Conservation (phyloP, 805 yeast genomes). For the Torulaspora indica region DNA sequence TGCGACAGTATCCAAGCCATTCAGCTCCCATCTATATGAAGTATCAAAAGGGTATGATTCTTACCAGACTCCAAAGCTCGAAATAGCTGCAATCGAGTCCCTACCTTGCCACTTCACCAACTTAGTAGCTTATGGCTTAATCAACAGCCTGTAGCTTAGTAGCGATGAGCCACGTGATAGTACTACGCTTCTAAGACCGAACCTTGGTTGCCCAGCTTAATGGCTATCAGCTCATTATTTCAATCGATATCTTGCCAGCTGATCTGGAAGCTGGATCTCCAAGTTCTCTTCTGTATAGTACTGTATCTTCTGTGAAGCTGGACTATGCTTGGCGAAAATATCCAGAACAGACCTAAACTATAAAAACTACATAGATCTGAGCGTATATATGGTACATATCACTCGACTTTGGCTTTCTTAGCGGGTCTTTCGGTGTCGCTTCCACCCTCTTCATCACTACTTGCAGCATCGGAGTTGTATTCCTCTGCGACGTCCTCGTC, state of each 20-base stretch:
- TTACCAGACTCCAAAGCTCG: not conserved
- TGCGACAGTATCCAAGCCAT: not conserved
- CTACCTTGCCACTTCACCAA: too few relatives aligned
- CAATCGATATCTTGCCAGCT: not conserved
- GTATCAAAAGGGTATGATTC: not conserved
- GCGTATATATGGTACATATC: not conserved
- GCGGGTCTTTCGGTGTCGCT: constrained; percentile 36
- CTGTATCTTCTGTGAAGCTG: too few relatives aligned
- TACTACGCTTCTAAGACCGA: not conserved
- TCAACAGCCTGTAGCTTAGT: not conserved
- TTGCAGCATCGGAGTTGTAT: constrained; percentile 58
- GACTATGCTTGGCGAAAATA: too few relatives aligned
- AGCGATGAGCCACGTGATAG: not conserved
- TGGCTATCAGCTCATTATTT: not conserved
- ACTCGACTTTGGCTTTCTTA: constrained; percentile 35
- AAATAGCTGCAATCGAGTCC: too few relatives aligned
- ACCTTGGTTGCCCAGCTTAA: not conserved
- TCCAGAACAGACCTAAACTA: constrained; percentile 4
- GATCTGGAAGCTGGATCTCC: not conserved
- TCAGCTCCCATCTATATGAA: not conserved
- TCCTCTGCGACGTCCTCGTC: constrained; percentile 79
- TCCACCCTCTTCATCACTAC: constrained; percentile 33
- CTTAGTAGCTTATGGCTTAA: not conserved
- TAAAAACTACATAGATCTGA: not conserved
- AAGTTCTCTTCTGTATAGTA: not conserved